A percentile compares a stretch with the other conserved stretches of the same genome.
Evolutionary conservation across 169 alveolate species (phyloP).

Genomic region (Pseudocohnilembus persalinus): DNA sequence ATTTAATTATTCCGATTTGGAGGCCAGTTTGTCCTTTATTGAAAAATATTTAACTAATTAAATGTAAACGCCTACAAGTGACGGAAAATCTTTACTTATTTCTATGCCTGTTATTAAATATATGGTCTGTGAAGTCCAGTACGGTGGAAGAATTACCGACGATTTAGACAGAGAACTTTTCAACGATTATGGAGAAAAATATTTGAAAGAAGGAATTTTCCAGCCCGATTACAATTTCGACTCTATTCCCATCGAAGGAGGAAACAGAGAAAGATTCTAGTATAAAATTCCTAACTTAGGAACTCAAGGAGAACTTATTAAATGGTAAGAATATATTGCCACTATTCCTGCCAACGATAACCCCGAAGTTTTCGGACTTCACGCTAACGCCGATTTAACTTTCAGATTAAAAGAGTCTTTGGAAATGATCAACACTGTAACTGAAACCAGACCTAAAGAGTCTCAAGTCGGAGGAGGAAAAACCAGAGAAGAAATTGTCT

Average conservation of each 20-base stretch:
- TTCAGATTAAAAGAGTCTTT: constrained; percentile 91
- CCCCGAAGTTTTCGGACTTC: constrained; percentile 92
- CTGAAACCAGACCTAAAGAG: constrained; percentile 95
- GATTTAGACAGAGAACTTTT: constrained; percentile 93
- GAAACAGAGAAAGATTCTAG: constrained; percentile 73
- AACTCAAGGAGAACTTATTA: constrained; percentile 84
- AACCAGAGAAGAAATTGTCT: constrained; percentile 92
- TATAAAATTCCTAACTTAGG: constrained; percentile 81
- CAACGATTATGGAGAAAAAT: constrained; percentile 90
- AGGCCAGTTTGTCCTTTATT: constrained; percentile 92
- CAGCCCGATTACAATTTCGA: constrained; percentile 62
- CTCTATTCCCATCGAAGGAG: constrained; percentile 57
- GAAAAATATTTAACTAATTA: constrained; percentile 94
- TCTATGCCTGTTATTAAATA: constrained; percentile 90
- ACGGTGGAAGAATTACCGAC: constrained; percentile 98
- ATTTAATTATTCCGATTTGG: constrained; percentile 95
- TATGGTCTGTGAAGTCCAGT: constrained; percentile 96
- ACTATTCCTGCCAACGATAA: constrained; percentile 91
- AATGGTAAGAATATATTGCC: constrained; percentile 86
- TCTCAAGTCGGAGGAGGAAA: constrained; percentile 93
- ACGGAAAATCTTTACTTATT: constrained; percentile 5
- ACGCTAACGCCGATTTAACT: constrained; percentile 94
- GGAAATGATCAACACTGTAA: constrained; percentile 89
- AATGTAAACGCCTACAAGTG: constrained; percentile 43
- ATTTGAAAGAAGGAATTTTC: constrained; percentile 80